A percentile compares a stretch with the other conserved stretches of the same genome.
phyloP scores from a whole-genome alignment of 345 rosid species.

The Salix caprea region DNA sequence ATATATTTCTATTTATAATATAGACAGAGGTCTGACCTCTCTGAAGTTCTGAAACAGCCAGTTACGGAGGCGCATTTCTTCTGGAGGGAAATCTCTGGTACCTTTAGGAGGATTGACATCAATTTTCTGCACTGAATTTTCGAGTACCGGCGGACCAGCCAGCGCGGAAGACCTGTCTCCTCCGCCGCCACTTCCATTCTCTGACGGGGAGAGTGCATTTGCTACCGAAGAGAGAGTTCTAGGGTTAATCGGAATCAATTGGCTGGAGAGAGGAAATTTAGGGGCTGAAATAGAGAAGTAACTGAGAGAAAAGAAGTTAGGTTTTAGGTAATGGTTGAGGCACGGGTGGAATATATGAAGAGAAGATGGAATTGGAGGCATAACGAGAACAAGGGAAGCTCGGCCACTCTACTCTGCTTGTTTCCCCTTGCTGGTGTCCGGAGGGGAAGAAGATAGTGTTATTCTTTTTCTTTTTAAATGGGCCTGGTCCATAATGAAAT shows the following conservation, averaged over 20 bases:
- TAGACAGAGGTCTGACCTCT: conserved; percentile 41
- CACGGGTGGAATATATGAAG: conserved; percentile 27
- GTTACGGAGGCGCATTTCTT: conserved; percentile 85
- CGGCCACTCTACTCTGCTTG: background rate
- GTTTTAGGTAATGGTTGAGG: conserved; percentile 33
- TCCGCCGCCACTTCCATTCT: conserved; percentile 9
- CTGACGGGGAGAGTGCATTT: conserved; percentile 20
- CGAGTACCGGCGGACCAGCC: conserved; percentile 35
- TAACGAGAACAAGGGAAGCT: background rate
- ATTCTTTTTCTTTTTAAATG: no score
- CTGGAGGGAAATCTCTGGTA: conserved; percentile 90
- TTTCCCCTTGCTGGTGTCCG: no score
- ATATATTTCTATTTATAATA: no score
- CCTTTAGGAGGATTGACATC: conserved; percentile 93
- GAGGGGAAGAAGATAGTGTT: background rate
- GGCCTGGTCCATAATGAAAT: no score
- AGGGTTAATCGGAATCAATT: conserved; percentile 15
- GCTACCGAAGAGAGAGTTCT: conserved; percentile 33
- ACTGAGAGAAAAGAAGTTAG: conserved; percentile 18
- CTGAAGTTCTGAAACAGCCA: conserved; percentile 87
- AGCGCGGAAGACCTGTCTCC: conserved; percentile 64
- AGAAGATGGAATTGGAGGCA: conserved; percentile 37
- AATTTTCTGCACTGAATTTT: conserved; percentile 45
- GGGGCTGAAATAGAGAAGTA: conserved; percentile 15
- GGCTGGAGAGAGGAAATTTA: conserved; percentile 9